A percentile compares a stretch with the other conserved stretches of the same genome.
Evolutionary conservation across 164 flowering plant species (phyloP).

Genomic region (Dillenia suffruticosa): DNA sequence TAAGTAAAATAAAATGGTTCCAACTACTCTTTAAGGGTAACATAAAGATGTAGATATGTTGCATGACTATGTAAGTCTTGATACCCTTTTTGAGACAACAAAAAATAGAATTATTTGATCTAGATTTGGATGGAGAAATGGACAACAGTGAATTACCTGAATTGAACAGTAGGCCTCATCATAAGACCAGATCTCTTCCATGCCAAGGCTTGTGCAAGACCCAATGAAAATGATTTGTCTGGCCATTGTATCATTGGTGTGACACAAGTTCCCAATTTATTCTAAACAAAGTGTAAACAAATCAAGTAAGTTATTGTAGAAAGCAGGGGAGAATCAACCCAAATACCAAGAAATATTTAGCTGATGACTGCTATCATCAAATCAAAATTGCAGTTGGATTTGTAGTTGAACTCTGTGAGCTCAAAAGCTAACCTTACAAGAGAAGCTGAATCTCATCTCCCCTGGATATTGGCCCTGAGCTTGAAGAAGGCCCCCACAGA

Average conservation of each 20-base stretch:
- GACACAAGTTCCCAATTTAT: conserved; percentile 84
- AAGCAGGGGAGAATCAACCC: no score
- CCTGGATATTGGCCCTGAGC: conserved; percentile 97
- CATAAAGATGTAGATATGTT: no score
- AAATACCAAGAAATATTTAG: no score
- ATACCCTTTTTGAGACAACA: no score
- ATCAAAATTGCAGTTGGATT: no score
- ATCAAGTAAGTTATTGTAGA: not conserved
- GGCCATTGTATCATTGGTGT: conserved; percentile 90
- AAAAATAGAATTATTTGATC: no score
- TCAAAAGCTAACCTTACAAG: conserved; percentile 65
- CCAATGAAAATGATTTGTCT: conserved; percentile 77
- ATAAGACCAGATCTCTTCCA: conserved; percentile 93
- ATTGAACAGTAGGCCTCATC: conserved; percentile 75
- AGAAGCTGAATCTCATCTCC: conserved; percentile 81
- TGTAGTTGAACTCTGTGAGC: not conserved
- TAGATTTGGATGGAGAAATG: no score
- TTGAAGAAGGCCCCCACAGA: conserved; percentile 91
- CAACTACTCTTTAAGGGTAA: no score
- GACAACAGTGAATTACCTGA: conserved; percentile 41
- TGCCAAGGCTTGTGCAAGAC: conserved; percentile 78
- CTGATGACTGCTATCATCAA: no score
- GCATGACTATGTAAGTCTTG: no score
- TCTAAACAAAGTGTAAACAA: conserved; percentile 35
- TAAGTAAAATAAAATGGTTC: no score